phyloP scores from a whole-genome alignment of 2,329 filamentous ascomycete genomes.

The Didymosphaeria variabile region DNA sequence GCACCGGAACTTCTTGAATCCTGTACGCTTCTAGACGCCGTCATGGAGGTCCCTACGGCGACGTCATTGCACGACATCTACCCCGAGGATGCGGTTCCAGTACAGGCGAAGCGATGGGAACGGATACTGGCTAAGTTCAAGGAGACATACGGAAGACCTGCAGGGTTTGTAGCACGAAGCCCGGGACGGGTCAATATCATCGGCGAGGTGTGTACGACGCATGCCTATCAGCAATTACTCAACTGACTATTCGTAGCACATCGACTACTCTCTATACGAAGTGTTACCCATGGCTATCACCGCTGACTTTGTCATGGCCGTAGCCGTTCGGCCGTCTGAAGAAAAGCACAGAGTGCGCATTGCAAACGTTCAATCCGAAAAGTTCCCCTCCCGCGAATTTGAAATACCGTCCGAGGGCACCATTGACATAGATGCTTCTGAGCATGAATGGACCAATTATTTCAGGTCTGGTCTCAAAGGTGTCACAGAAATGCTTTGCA shows the following conservation, averaged over 20 bases:
- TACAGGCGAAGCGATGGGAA: slow-evolving; percentile 79
- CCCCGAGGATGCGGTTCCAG: slow-evolving; percentile 72
- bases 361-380: slow-evolving; percentile 77
- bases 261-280: slow-evolving; percentile 97
- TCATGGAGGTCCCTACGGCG: slow-evolving; percentile 73
- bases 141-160: slow-evolving; percentile 71
- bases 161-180: slow-evolving; percentile 86
- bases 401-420: slow-evolving; percentile 68
- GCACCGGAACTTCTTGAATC: background rate
- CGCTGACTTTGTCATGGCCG: slow-evolving; percentile 88
- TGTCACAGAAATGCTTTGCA: slow-evolving; percentile 77
- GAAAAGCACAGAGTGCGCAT: slow-evolving; percentile 73
- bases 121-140: slow-evolving; percentile 76
- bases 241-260: slow-evolving; percentile 67
- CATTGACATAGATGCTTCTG: slow-evolving; percentile 77
- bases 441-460: slow-evolving; percentile 97
- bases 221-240: background rate
- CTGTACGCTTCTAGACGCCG: slow-evolving; percentile 16
- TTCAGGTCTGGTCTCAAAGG: slow-evolving; percentile 92
- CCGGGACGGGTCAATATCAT: slow-evolving; percentile 98
- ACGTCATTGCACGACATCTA: slow-evolving; percentile 84
- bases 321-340: slow-evolving; percentile 65
- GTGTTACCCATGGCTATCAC: slow-evolving; percentile 96
- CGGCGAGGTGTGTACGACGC: slow-evolving; percentile 68
- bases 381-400: slow-evolving; percentile 80